Base-by-base conservation (phyloP, 257 asterid species). In the Solanum acaule region DNA sequence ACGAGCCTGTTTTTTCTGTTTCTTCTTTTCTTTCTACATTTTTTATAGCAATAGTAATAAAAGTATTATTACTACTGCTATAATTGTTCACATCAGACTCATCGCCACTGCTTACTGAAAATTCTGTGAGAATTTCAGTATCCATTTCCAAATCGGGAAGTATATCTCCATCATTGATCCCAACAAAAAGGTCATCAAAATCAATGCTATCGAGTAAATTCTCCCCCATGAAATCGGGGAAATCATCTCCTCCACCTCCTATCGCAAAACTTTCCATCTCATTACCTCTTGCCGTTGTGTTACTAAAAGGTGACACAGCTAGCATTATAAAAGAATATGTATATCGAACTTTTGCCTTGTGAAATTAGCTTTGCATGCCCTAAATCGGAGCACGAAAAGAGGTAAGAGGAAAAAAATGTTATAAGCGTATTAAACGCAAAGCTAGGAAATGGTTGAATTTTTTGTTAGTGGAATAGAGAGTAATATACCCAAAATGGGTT, bases 131-230 rank as follows among this genome's bases (percentile, higher is more conserved):
- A 20, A 93, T 91, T 40, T 94, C 96, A 1, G 94, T 89, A 90
- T 96, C 98, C 98, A 95, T 95, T 72, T 95, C 98, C 94, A 96
- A 87, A 92, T 96, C 98, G 3, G 96, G 96, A 79, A 94, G 76
- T 76, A 89, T 86, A 71, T 91, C 97, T 25, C 92, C 98, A 61
- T 93, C 96, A 88, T 87, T 90, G 88, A 96, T 93, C n/a, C 95
- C 97, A 10, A 91, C 92, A 84, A 96, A 94, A 0, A 96, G 90
- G 68, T 96, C 98, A 65, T 94, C 99, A 67, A 95, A 96, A 89
- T 95, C 98, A 88, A 96, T 94, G 90, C 94, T 93, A 84, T 94
- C 98, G 2, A 96, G 95, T 87, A 96, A 88, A 88, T 90, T 94
- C 65, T 93, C 95, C 10, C 88, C 88, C 5, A 94, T 65, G 52